Conservation (phyloP, 768 basidiomycete genomes). For the Inosperma sp. region DNA sequence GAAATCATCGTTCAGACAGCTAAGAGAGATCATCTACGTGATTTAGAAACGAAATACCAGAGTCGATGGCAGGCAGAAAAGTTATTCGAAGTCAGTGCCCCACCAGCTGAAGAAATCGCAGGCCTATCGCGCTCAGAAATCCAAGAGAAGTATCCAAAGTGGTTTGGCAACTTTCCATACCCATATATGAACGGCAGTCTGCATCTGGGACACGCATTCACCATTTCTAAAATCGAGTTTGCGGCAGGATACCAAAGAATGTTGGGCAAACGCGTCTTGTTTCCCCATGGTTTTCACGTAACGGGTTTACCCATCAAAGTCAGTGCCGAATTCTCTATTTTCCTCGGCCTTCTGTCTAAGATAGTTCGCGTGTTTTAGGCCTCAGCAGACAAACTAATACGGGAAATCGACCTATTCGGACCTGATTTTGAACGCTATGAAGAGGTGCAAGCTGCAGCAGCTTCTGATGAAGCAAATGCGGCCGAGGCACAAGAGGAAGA, state of each 20-base stretch:
- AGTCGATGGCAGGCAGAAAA: constrained; percentile 69
- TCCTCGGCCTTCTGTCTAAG: not conserved
- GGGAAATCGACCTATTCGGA: constrained; percentile 96
- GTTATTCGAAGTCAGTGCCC: constrained; percentile 84
- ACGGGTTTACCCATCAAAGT: constrained; percentile 99
- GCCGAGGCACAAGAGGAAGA: constrained; percentile 44
- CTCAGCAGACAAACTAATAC: constrained; percentile 94
- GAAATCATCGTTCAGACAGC: constrained; percentile 62
- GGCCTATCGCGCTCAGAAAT: constrained; percentile 64
- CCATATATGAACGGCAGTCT: constrained; percentile 99
- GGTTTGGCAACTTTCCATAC: constrained; percentile 95
- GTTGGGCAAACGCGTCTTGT: constrained; percentile 89
- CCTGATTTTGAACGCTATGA: constrained; percentile 75
- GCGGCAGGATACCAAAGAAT: constrained; percentile 92
- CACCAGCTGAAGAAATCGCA: constrained; percentile 57
- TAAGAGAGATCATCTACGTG: constrained; percentile 85
- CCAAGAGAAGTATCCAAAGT: constrained; percentile 81
- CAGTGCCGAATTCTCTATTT: constrained; percentile 23
- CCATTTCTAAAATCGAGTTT: constrained; percentile 97
- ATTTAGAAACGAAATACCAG: constrained; percentile 83
- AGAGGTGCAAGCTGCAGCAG: constrained; percentile 41
- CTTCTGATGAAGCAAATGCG: constrained; percentile 42
- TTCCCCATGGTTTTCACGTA: constrained; percentile 97
- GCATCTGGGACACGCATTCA: constrained; percentile 96
- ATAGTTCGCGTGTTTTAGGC: constrained; percentile 47